Percentiles rank a stretch among this genome's conserved stretches.
Conservation (phyloP, 1,139 yeast genomes). For the Kurtzmaniella quercitrusa region DNA sequence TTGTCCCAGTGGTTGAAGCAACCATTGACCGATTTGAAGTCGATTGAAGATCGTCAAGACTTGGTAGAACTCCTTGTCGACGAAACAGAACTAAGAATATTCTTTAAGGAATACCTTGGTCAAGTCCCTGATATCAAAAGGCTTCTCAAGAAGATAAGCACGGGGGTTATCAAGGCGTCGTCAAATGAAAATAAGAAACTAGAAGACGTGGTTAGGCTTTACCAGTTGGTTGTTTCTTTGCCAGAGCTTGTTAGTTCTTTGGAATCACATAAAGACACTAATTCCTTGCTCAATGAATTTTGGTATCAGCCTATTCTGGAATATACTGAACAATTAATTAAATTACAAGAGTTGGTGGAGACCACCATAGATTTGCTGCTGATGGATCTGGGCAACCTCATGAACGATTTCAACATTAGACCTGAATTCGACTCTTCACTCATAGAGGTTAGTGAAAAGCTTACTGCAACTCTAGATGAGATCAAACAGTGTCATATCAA, state of each 20-base stretch:
- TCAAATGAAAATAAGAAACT: slow-evolving; percentile 46
- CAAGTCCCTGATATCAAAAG: slow-evolving; percentile 82
- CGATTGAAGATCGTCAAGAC: slow-evolving; percentile 64
- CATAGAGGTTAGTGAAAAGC: slow-evolving; percentile 51
- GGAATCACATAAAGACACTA: slow-evolving; percentile 32
- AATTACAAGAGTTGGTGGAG: slow-evolving; percentile 82
- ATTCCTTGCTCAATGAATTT: slow-evolving; percentile 35
- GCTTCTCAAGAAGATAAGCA: slow-evolving; percentile 57
- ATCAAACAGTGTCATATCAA: slow-evolving; percentile 59
- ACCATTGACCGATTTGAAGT: slow-evolving; percentile 65
- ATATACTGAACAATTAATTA: slow-evolving; percentile 48
- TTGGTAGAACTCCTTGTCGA: slow-evolving; percentile 71
- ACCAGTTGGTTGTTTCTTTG: slow-evolving; percentile 67
- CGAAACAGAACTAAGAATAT: slow-evolving; percentile 62
- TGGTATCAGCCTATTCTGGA: slow-evolving; percentile 60
- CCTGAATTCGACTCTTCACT: slow-evolving; percentile 86
- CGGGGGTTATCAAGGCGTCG: slow-evolving; percentile 31
- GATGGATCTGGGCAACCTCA: slow-evolving; percentile 44
- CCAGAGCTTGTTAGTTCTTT: slow-evolving; percentile 63
- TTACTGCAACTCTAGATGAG: slow-evolving; percentile 50
- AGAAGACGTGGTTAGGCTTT: slow-evolving; percentile 89
- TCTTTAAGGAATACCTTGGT: slow-evolving; percentile 60
- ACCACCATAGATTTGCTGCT: slow-evolving; percentile 87
- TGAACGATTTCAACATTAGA: slow-evolving; percentile 72
- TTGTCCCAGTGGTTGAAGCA: slow-evolving; percentile 94